Evolutionary conservation across 2,329 filamentous ascomycete species (phyloP).

Genomic region (Arthrobotrys sinensis): DNA sequence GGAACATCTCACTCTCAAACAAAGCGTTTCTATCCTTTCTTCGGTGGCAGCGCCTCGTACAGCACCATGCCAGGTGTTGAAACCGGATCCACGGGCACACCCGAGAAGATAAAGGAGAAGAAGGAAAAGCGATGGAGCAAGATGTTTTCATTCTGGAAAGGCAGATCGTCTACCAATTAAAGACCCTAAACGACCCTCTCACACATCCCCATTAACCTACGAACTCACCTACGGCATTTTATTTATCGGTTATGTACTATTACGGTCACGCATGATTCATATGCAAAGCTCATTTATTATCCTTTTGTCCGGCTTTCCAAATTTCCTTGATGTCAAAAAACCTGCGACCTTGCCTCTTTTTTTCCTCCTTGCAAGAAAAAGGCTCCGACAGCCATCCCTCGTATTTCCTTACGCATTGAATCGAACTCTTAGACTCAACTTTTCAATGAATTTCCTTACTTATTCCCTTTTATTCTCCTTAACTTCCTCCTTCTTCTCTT

Average conservation of each 20-base stretch:
- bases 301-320: slow-evolving; percentile 29
- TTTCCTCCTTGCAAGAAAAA: slow-evolving; percentile 26
- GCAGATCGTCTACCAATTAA: slow-evolving; percentile 61
- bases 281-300: slow-evolving; percentile 32
- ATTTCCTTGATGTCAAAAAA: slow-evolving; percentile 52
- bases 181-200: slow-evolving; percentile 9
- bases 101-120: slow-evolving; percentile 63
- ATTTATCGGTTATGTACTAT: slow-evolving; percentile 60
- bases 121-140: slow-evolving; percentile 64
- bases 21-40: slow-evolving; percentile 63
- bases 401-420: slow-evolving; percentile 60
- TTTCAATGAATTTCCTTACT: slow-evolving; percentile 60
- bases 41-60: slow-evolving; percentile 63
- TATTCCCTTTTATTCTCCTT: slow-evolving; percentile 10
- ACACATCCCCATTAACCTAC: slow-evolving; percentile 17
- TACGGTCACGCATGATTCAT: slow-evolving; percentile 58
- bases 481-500: slow-evolving; percentile 50
- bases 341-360: slow-evolving; percentile 19
- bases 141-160: slow-evolving; percentile 64
- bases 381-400: slow-evolving; percentile 50
- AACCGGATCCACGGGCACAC: slow-evolving; percentile 38
- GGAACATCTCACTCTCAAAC: slow-evolving; percentile 55
- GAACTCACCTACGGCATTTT: slow-evolving; percentile 54
- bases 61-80: slow-evolving; percentile 63
- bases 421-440: slow-evolving; percentile 51